Percentiles rank a stretch among this genome's conserved stretches.
These are phyloP conservation scores for Rehmannia glutinosa DNA, from an alignment of 257 asterid genomes.

Conservation along the genomic window DNA sequence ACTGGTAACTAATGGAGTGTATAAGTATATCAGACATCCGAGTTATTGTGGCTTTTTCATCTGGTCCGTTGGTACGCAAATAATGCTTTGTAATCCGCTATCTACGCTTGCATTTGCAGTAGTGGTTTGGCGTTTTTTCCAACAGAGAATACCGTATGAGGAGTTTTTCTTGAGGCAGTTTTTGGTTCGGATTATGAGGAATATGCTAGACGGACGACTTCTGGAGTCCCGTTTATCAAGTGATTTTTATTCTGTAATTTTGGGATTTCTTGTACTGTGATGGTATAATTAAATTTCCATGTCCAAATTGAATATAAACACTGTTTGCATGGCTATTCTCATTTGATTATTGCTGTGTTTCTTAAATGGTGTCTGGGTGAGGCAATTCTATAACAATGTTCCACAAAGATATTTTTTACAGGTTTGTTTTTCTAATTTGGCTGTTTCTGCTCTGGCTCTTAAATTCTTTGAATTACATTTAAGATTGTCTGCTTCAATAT, in stretches of 20 bases:
- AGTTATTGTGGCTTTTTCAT: slow-evolving; percentile 65
- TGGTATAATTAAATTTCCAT: too few species aligned
- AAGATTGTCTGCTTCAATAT: too few species aligned
- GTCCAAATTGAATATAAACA: too few species aligned
- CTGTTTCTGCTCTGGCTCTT: too few species aligned
- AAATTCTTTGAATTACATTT: too few species aligned
- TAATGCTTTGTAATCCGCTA: slow-evolving; percentile 83
- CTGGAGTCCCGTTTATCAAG: slow-evolving; percentile 84
- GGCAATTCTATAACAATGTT: too few species aligned
- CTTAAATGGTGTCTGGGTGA: too few species aligned
- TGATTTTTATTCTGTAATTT: slow-evolving; percentile 23
- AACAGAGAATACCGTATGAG: slow-evolving; percentile 68
- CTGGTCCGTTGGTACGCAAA: slow-evolving; percentile 61
- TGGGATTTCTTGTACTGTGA: neutral
- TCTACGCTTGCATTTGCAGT: slow-evolving; percentile 52
- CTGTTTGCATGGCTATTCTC: too few species aligned
- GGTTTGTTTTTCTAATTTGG: too few species aligned
- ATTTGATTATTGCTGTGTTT: too few species aligned
- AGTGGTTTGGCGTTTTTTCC: slow-evolving; percentile 80
- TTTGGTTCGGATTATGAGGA: slow-evolving; percentile 67
- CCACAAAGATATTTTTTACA: too few species aligned
- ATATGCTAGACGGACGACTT: slow-evolving; percentile 51
- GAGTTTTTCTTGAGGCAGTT: slow-evolving; percentile 80
- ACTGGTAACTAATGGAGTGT: slow-evolving; percentile 72
- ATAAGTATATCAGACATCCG: slow-evolving; percentile 64